Base-by-base conservation (phyloP, 306 rosid species). In the Prosopis cineraria region DNA sequence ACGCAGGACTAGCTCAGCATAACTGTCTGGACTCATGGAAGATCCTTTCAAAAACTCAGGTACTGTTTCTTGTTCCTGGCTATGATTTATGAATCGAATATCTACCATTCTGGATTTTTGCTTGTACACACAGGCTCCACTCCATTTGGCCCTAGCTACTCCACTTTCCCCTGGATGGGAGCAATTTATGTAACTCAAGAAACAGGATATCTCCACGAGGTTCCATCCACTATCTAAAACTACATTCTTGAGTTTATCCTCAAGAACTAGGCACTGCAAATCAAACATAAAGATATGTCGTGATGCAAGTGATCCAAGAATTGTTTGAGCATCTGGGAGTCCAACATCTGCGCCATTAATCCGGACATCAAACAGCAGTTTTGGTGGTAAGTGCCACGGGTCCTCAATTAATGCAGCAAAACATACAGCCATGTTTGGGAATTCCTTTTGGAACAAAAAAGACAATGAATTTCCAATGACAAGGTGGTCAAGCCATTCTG, bases 271-370 rank as follows among this genome's bases (percentile, higher is more conserved):
- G 5, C 2, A 0, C 8, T 6, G 24, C 43, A 63, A 8, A 63
- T 63, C 69, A 63, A 63, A 63, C 41, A 63, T 33, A 63, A 63
- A 63, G 12, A 63, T 10, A 52, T 52, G 59, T 52, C 5, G 13
- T 3, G 29, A 19, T 52, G 59, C 20, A 8, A 52, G 59, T n/a
- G 29, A 29, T 52, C 29, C 59, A 52, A 20, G 8, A 52, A 52
- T 52, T 20, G 29, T 52, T 52, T 20, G 59, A 5, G 13, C 30
- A 22, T 24, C 62, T 10, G 16, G 31, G 10, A 24, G 24, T 55
- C 59, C 59, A 7, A 52, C 59, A 8, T 52, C 13, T 20, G 29
- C 20, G 29, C 29, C 29, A 55, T 55, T 55, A 10, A 52, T 22
- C 20, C 27, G 59, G 59, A 52, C 59, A 2, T 52, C 12, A 52